Evolutionary conservation across 73 alveolate species (phyloP).

Genomic region (Breviolum minutum): DNA sequence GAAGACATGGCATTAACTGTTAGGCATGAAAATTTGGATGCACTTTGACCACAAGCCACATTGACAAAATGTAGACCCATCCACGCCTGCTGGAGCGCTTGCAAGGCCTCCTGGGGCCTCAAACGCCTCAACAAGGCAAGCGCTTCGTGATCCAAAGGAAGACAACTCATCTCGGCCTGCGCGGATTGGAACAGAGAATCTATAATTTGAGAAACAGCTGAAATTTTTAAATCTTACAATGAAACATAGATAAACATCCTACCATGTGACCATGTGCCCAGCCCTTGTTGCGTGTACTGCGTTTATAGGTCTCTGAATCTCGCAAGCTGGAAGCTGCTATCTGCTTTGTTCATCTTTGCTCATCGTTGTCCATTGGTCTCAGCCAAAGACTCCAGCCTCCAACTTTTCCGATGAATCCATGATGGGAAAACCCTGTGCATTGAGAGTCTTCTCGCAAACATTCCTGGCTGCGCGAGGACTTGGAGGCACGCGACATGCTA

Average conservation of each 20-base stretch:
- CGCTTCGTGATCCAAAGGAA: slow-evolving; percentile 64
- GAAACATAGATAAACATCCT: too few species aligned
- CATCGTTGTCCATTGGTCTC: not conserved
- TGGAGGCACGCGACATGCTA: not conserved
- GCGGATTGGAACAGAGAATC: too few species aligned
- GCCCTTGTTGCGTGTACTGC: too few species aligned
- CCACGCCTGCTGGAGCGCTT: slow-evolving; percentile 67
- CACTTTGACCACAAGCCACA: too few species aligned
- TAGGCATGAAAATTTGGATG: too few species aligned
- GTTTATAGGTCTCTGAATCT: too few species aligned
- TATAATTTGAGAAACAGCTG: too few species aligned
- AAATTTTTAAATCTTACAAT: not conserved
- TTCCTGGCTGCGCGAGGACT: not conserved
- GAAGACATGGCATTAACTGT: too few species aligned
- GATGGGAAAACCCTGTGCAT: slow-evolving; percentile 70
- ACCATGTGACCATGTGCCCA: too few species aligned
- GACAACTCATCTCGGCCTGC: slow-evolving; percentile 61
- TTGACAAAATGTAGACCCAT: not conserved
- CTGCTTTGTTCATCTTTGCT: too few species aligned
- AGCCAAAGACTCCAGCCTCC: not conserved
- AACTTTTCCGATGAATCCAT: slow-evolving; percentile 67
- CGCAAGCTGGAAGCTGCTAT: too few species aligned
- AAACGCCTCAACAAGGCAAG: slow-evolving; percentile 12
- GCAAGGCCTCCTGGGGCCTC: slow-evolving; percentile 57
- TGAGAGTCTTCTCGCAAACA: slow-evolving; percentile 66